A percentile compares a stretch with the other conserved stretches of the same genome.
These are phyloP conservation scores for Bertia moriformis DNA, from an alignment of 2,329 filamentous ascomycete genomes.

Conservation along the genomic window DNA sequence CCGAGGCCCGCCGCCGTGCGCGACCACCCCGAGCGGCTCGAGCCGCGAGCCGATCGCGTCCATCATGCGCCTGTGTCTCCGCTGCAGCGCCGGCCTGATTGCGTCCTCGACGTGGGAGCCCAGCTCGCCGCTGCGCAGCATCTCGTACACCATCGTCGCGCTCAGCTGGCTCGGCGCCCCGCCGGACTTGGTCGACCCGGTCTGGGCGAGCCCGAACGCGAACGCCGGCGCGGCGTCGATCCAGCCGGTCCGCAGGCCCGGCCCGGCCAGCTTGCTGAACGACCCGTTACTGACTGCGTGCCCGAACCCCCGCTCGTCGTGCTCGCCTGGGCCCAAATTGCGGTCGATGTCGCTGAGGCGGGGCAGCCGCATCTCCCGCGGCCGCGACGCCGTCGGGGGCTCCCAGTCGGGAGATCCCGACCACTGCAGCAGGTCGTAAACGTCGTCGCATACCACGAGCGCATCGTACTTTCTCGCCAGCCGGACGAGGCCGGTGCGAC, in stretches of 20 bases:
- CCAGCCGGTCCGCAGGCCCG: not conserved
- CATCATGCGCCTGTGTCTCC: not conserved
- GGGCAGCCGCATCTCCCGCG: no score
- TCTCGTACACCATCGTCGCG: not conserved
- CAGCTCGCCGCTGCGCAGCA: not conserved
- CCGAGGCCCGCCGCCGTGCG: no score
- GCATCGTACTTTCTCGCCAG: slow-evolving; percentile 2
- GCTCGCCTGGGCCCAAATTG: not conserved
- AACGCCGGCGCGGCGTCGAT: not conserved
- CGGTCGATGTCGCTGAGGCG: not conserved
- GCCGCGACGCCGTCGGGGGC: not conserved
- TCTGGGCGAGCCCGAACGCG: not conserved
- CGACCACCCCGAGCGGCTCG: not conserved
- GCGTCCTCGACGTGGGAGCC: not conserved
- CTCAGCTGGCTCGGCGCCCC: not conserved
- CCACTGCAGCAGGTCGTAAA: slow-evolving; percentile 3
- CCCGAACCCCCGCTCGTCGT: not conserved
- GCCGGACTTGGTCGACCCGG: not conserved
- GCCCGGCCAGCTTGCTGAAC: not conserved
- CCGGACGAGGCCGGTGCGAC: slow-evolving; percentile 2
- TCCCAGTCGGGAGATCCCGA: not conserved
- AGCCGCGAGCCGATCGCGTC: not conserved
- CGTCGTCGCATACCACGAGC: slow-evolving; percentile 2
- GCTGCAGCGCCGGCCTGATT: not conserved
- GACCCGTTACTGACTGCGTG: not conserved